These are phyloP conservation scores for Phytophthora pseudosyringae DNA, from an alignment of 352 stramenopile genomes.

Conservation along the genomic window DNA sequence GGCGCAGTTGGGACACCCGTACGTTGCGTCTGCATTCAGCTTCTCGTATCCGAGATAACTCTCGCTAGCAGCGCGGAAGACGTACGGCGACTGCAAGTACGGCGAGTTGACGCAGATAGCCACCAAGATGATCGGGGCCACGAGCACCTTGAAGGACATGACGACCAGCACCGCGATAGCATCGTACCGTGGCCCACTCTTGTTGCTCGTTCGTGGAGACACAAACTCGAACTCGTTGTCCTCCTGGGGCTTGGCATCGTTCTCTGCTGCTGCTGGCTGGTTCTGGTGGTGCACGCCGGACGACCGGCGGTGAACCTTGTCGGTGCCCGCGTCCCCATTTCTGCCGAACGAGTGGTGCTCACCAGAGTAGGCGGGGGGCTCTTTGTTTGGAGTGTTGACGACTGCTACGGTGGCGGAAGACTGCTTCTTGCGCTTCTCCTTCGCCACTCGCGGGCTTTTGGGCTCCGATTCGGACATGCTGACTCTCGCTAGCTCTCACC, in stretches of 20 bases:
- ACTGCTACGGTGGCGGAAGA: constrained; percentile 40
- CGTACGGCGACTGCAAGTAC: constrained; percentile 44
- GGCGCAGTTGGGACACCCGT: constrained; percentile 30
- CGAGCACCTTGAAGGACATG: constrained; percentile 47
- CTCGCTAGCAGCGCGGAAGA: constrained; percentile 39
- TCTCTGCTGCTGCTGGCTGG: constrained; percentile 6
- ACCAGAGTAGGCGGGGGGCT: constrained; percentile 21
- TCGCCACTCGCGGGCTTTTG: constrained; percentile 29
- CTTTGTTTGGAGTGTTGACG: constrained; percentile 34
- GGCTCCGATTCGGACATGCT: constrained; percentile 34
- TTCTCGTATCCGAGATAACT: constrained; percentile 41
- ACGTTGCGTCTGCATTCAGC: constrained; percentile 32
- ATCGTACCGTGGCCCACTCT: constrained; percentile 30
- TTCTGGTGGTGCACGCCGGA: constrained; percentile 23
- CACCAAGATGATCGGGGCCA: constrained; percentile 41
- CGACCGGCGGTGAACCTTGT: constrained; percentile 31
- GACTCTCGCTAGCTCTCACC: constrained; percentile 2
- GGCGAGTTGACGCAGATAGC: constrained; percentile 41
- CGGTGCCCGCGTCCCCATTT: constrained; percentile 9
- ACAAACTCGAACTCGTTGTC: constrained; percentile 37
- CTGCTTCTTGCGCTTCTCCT: constrained; percentile 49
- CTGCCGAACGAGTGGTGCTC: constrained; percentile 35
- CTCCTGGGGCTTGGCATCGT: constrained; percentile 22
- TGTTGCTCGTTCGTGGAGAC: constrained; percentile 25
- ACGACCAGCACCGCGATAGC: constrained; percentile 40